These are phyloP conservation scores for Proliferodiscus dingleyae DNA, from an alignment of 2,329 filamentous ascomycete species.

Conservation along the genomic window DNA sequence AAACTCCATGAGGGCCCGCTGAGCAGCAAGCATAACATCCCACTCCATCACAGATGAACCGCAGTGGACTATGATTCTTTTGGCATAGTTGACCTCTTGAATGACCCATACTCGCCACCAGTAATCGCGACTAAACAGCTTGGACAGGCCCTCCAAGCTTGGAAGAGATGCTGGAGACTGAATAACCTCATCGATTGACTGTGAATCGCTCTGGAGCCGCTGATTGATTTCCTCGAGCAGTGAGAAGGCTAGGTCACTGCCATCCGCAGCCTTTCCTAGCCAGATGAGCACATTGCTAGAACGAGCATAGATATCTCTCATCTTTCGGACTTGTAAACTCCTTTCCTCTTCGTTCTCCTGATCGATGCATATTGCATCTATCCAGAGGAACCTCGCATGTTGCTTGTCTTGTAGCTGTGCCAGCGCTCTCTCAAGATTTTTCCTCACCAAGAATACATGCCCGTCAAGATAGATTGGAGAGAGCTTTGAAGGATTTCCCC, in stretches of 20 bases:
- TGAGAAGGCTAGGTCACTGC: neutral
- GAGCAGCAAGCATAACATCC: neutral
- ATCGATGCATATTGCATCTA: conserved; percentile 13
- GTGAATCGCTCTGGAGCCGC: neutral
- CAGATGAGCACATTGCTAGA: conserved; percentile 6
- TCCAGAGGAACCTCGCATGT: conserved; percentile 5
- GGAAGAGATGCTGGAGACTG: neutral
- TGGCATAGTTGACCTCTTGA: conserved; percentile 4
- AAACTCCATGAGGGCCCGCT: neutral
- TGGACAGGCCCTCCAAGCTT: neutral
- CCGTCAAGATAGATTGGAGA: neutral
- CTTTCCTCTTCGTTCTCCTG: conserved; percentile 39
- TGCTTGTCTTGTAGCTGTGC: neutral
- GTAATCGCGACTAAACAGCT: neutral
- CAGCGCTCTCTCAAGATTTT: conserved; percentile 10
- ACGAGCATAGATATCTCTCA: conserved; percentile 11
- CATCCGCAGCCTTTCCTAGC: neutral
- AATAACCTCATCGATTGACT: neutral
- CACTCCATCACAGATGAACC: neutral
- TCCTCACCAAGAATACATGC: neutral
- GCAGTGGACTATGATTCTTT: neutral
- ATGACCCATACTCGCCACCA: conserved; percentile 5
- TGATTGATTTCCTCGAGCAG: neutral
- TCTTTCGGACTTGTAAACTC: conserved; percentile 8
- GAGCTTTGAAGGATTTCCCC: neutral